Conservation (phyloP, 2,329 filamentous ascomycete species). For the Orbilia brochopaga region DNA sequence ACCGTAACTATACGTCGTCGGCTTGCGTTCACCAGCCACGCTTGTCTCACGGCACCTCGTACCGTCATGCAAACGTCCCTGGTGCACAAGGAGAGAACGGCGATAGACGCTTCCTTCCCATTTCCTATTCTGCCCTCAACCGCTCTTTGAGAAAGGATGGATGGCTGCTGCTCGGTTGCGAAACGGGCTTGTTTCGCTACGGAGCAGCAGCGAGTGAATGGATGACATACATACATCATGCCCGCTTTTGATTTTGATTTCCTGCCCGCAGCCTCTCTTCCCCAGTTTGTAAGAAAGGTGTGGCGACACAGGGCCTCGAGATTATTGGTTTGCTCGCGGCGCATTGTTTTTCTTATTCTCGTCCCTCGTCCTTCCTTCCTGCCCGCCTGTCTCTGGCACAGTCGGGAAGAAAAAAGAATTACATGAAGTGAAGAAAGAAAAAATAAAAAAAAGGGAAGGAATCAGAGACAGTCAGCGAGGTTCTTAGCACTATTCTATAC, state of each 20-base stretch:
- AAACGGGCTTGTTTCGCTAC: constrained; percentile 43
- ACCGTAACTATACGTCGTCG: constrained; percentile 14
- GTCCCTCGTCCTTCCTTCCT: constrained; percentile 22
- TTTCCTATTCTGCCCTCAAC: constrained; percentile 36
- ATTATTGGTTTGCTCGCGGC: constrained; percentile 36
- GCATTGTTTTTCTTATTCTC: constrained; percentile 51
- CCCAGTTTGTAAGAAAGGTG: constrained; percentile 49
- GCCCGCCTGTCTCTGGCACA: constrained; percentile 38
- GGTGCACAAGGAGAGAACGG: constrained; percentile 45
- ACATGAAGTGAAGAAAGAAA: neutral
- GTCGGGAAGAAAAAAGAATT: constrained; percentile 2
- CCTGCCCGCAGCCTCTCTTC: constrained; percentile 46
- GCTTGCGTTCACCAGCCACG: constrained; percentile 50
- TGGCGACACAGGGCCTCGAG: constrained; percentile 33
- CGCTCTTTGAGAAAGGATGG: constrained; percentile 6
- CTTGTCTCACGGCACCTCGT: constrained; percentile 47
- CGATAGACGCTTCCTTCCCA: constrained; percentile 43
- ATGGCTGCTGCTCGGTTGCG: constrained; percentile 18
- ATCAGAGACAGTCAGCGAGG: constrained; percentile 18
- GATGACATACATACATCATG: constrained; percentile 15
- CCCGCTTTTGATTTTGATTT: no score
- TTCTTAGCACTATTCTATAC: no score
- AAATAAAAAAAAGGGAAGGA: neutral
- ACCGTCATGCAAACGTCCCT: constrained; percentile 45
- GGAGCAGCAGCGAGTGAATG: constrained; percentile 27